phyloP scores from a whole-genome alignment of 495 filamentous ascomycete genomes.

The Xylaria bambusicola region DNA sequence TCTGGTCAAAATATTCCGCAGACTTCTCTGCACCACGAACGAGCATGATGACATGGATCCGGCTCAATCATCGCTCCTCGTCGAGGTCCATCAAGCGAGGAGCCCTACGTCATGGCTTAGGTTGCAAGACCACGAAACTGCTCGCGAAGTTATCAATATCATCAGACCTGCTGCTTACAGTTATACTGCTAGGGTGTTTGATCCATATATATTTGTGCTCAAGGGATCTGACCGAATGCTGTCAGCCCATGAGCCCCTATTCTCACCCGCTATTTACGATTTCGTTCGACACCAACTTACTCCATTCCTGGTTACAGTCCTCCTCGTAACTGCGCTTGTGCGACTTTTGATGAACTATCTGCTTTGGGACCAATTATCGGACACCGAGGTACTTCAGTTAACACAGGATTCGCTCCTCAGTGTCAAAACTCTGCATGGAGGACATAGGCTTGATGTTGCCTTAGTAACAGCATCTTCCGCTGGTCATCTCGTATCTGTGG shows the following conservation, averaged over 20 bases:
- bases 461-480: slow-evolving; percentile 57
- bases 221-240: slow-evolving; percentile 62
- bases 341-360: slow-evolving; percentile 68
- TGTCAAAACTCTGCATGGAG: slow-evolving; percentile 56
- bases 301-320: slow-evolving; percentile 54
- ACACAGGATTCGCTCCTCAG: slow-evolving; percentile 55
- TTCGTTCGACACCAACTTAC: slow-evolving; percentile 59
- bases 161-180: slow-evolving; percentile 66
- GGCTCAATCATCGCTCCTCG: slow-evolving; percentile 43
- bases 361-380: slow-evolving; percentile 53
- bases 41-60: slow-evolving; percentile 25
- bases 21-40: slow-evolving; percentile 36
- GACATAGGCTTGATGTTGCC: slow-evolving; percentile 65
- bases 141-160: slow-evolving; percentile 66
- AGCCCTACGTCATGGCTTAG: slow-evolving; percentile 70
- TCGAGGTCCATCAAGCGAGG: slow-evolving; percentile 64
- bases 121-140: slow-evolving; percentile 73
- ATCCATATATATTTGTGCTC: slow-evolving; percentile 67
- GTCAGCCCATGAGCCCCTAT: slow-evolving; percentile 38
- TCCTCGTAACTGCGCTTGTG: slow-evolving; percentile 57
- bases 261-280: slow-evolving; percentile 57
- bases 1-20: slow-evolving; percentile 42
- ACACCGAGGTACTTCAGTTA: slow-evolving; percentile 31
- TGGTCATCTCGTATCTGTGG: slow-evolving; percentile 65
- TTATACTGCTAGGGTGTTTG: slow-evolving; percentile 67